Evolutionary conservation across 306 rosid species (phyloP).

Genomic region (Corylus heterophylla): DNA sequence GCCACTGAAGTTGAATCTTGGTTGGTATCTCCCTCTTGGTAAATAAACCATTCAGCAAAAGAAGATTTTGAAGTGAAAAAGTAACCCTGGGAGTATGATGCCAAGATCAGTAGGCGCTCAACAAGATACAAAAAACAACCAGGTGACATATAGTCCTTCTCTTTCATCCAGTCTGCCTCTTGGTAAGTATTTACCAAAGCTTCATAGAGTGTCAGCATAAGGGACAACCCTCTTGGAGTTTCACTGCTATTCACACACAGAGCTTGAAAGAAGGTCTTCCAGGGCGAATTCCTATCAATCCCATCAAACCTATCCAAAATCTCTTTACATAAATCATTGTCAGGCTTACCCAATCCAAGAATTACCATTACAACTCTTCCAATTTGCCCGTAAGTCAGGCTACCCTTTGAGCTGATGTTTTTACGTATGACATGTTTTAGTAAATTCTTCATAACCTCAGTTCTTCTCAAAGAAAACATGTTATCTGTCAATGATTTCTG

Average conservation of each 20-base stretch:
- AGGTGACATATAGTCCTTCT: constrained; percentile 54
- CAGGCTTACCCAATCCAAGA: constrained; percentile 43
- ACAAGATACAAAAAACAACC: constrained; percentile 64
- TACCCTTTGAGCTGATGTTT: constrained; percentile 6
- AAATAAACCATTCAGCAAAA: constrained; percentile 64
- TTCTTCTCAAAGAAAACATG: constrained; percentile 44
- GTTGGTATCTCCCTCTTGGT: constrained; percentile 31
- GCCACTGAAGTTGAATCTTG: background rate
- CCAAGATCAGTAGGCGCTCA: constrained; percentile 58
- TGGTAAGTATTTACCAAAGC: constrained; percentile 44
- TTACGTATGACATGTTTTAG: constrained; percentile 31
- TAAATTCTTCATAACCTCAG: constrained; percentile 31
- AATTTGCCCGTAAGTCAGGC: constrained; percentile 43
- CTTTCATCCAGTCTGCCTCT: constrained; percentile 25
- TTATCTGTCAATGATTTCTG: constrained; percentile 29
- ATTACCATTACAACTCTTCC: constrained; percentile 49
- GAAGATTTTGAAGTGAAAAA: constrained; percentile 55
- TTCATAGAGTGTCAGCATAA: constrained; percentile 18
- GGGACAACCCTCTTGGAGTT: background rate
- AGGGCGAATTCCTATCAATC: constrained; percentile 18
- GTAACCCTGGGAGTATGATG: constrained; percentile 33
- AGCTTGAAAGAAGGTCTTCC: constrained; percentile 46
- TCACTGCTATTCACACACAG: constrained; percentile 8
- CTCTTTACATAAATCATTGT: constrained; percentile 17
- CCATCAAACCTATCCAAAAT: constrained; percentile 25